phyloP scores from a whole-genome alignment of 768 basidiomycete species.

The Boletus pseudopeckii region DNA sequence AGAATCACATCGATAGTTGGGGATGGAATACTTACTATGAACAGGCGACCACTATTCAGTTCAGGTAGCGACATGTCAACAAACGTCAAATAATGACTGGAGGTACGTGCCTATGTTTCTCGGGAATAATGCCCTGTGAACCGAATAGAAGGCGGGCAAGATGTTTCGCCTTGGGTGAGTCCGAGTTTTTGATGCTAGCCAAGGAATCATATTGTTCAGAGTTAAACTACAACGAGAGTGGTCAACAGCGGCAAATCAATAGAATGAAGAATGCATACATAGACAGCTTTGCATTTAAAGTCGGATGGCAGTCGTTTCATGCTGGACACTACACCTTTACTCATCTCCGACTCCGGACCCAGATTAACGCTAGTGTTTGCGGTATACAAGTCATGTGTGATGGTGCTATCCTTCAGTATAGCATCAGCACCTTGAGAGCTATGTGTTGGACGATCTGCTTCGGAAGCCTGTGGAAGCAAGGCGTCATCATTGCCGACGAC shows the following conservation, averaged over 20 bases:
- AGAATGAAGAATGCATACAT: not conserved
- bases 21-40: not conserved
- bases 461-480: not conserved
- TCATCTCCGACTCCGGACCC: constrained; percentile 1
- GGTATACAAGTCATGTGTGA: constrained; percentile 10
- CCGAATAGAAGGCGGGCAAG: not conserved
- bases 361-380: constrained; percentile 2
- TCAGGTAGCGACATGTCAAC: not conserved
- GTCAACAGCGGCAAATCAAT: not conserved
- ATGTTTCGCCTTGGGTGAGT: not conserved
- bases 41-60: constrained; percentile 10
- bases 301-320: constrained; percentile 7
- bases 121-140: constrained; percentile 1
- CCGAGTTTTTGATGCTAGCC: not conserved
- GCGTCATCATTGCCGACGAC: not conserved
- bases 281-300: constrained; percentile 8
- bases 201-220: not conserved
- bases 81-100: not conserved
- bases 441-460: not conserved
- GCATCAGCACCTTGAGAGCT: not conserved
- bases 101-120: not conserved
- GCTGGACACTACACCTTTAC: not conserved
- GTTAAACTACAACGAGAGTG: constrained; percentile 4
- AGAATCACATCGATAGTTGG: no score
- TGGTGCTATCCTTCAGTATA: not conserved